Evolutionary conservation across 148 eudicot genomes (phyloP), one percentile per base, ranked within the genome.

Genomic region (Nepenthes mirabilis): DNA sequence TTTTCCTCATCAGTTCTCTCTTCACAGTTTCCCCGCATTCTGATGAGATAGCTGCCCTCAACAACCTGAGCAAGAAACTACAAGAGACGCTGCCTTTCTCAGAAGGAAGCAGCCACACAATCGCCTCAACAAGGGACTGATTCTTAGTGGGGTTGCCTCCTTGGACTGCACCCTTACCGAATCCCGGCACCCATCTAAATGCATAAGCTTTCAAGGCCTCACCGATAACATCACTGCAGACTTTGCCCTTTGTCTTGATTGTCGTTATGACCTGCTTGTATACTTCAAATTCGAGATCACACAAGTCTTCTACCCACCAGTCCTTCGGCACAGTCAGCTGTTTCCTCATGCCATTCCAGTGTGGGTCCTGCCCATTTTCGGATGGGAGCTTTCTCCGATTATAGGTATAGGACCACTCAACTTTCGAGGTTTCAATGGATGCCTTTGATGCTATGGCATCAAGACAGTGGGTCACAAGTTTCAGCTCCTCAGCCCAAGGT

Each of bases 281-380:
- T 13, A 82, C 64, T 66, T 86, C 96, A 8, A 88, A 61, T 23
- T 82, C 83, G 33, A 93, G 96, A 51, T 86, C 98, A 36, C 86
- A 82, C n/a, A 93, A 69, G 68, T 93, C 98, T 72, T 93, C 96
- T 0, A 88, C 95, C 98, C 98, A 93, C 98, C 98, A 93, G 54
- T 93, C 98, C n/a, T 69, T 72, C 10, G 98, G 98, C 65, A 93
- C 96, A 12, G 43, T 36, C 49, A 68, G 84, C 57, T 71, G 82
- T 59, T 79, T 85, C 52, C 52, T 85, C 48, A 83, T 82, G 9
- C 97, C 90, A 40, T 87, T 82, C 74, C 82, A 79, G 5, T 47
- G 61, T 6, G 60, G 66, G 13, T 79, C 85, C 43, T 58, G 66
- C n/a, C 83, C 88, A 52, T 82, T 86, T 63, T 94, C 99, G 2